Evolutionary conservation across 306 rosid species (phyloP).

Genomic region (Macrotyloma uniflorum): DNA sequence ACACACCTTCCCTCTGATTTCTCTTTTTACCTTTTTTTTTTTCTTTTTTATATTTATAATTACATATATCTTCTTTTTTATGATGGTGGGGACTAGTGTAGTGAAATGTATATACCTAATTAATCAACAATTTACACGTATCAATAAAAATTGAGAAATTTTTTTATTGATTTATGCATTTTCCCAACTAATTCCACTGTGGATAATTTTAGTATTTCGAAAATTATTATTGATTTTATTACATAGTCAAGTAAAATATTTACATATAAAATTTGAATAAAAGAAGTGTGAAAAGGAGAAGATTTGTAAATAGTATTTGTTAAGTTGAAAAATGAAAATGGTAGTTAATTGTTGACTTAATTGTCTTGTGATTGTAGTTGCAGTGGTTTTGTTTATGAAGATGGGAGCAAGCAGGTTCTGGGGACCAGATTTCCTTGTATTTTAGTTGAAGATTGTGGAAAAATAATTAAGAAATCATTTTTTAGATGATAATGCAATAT

Average conservation of each 20-base stretch:
- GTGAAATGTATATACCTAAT: slow-evolving; percentile 35
- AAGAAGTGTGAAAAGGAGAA: too few species aligned
- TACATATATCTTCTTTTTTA: neutral
- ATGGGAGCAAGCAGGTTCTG: neutral
- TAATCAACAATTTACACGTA: neutral
- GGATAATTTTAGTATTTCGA: neutral
- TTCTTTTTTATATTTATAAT: neutral
- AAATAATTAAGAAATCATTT: neutral
- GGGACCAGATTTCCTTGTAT: slow-evolving; percentile 19
- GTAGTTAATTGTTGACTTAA: neutral
- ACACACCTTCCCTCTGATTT: slow-evolving; percentile 15
- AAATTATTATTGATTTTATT: too few species aligned
- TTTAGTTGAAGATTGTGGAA: neutral
- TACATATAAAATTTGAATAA: too few species aligned
- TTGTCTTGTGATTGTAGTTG: neutral
- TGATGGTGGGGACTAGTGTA: neutral
- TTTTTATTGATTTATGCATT: neutral
- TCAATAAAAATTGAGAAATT: neutral
- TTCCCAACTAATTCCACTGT: neutral
- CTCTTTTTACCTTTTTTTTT: slow-evolving; percentile 17
- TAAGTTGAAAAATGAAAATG: too few species aligned
- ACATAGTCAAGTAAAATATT: too few species aligned
- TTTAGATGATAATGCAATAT: too few species aligned
- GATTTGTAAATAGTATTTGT: too few species aligned
- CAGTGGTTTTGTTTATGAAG: neutral